Percentiles rank a stretch among this genome's conserved stretches.
Evolutionary conservation across 768 basidiomycete species (phyloP).

Genomic region (Collybia sp.): DNA sequence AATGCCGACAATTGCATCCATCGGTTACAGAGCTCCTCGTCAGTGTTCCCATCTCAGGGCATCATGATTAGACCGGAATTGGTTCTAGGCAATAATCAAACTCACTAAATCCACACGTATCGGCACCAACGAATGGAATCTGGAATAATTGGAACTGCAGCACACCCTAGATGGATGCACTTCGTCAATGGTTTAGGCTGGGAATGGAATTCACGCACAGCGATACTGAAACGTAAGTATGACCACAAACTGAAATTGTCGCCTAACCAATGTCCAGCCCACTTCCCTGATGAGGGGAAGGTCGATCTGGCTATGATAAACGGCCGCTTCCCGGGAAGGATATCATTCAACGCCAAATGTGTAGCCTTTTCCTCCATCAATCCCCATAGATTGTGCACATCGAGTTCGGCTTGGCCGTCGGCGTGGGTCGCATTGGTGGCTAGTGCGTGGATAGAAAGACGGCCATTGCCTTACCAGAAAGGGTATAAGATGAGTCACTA

Average conservation of each 20-base stretch:
- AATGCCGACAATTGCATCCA: slow-evolving; percentile 90
- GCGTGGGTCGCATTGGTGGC: slow-evolving; percentile 72
- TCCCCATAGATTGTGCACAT: slow-evolving; percentile 70
- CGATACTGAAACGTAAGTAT: slow-evolving; percentile 63
- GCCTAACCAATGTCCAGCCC: slow-evolving; percentile 76
- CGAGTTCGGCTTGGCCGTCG: slow-evolving; percentile 57
- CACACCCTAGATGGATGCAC: slow-evolving; percentile 44
- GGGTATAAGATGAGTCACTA: slow-evolving; percentile 1
- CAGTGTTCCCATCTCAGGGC: slow-evolving; percentile 49
- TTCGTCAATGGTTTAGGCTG: background rate
- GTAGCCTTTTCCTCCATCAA: slow-evolving; percentile 69
- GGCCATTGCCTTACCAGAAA: slow-evolving; percentile 37
- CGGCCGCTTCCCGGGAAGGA: slow-evolving; percentile 58
- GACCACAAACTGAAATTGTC: slow-evolving; percentile 77
- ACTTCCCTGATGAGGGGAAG: slow-evolving; percentile 62
- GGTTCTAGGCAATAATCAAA: slow-evolving; percentile 8
- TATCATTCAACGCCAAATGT: slow-evolving; percentile 47
- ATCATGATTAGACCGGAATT: background rate
- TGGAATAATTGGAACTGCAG: slow-evolving; percentile 84
- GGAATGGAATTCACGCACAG: slow-evolving; percentile 17
- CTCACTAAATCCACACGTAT: slow-evolving; percentile 65
- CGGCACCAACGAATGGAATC: slow-evolving; percentile 81
- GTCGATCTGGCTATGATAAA: slow-evolving; percentile 71
- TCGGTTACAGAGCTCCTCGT: slow-evolving; percentile 78
- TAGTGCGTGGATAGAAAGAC: slow-evolving; percentile 49